These are phyloP conservation scores for Ustilago shanxiensis DNA, from an alignment of 1,284 basidiomycete species.

Conservation along the genomic window DNA sequence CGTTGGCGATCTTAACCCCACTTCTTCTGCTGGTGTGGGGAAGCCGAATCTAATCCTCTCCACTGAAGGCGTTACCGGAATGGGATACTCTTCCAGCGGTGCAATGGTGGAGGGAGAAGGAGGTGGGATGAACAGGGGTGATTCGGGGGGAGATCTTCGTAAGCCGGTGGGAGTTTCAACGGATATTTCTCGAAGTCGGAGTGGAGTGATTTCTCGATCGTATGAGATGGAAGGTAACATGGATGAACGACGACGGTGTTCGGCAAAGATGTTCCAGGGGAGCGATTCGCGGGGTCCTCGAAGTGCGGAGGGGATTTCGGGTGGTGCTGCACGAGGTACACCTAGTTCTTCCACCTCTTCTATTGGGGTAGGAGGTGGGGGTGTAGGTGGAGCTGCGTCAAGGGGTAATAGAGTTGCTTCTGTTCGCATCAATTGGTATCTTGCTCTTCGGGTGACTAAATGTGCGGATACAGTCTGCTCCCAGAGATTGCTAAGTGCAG, in stretches of 20 bases:
- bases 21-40: conserved; percentile 7
- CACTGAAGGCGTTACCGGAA: conserved; percentile 18
- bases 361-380: conserved; percentile 35
- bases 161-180: conserved; percentile 50
- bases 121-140: conserved; percentile 19
- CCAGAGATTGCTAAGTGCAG: conserved; percentile 34
- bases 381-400: conserved; percentile 12
- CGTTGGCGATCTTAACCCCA: conserved; percentile 11
- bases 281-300: conserved; percentile 37
- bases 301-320: conserved; percentile 25
- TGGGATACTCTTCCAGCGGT: conserved; percentile 26
- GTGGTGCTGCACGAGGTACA: conserved; percentile 29
- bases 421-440: conserved; percentile 11
- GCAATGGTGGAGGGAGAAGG: conserved; percentile 30
- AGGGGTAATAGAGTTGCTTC: conserved; percentile 15
- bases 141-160: conserved; percentile 22
- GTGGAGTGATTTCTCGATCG: conserved; percentile 34
- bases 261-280: conserved; percentile 47
- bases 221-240: conserved; percentile 45
- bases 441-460: conserved; percentile 16
- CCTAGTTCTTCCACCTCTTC: conserved; percentile 29
- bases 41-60: conserved; percentile 23
- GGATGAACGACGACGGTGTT: conserved; percentile 42
- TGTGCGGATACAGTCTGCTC: conserved; percentile 28
- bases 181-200: conserved; percentile 28